Evolutionary conservation across 768 basidiomycete genomes (phyloP), one percentile per base, ranked within the genome.

Genomic region (Hebeloma cylindrosporum): DNA sequence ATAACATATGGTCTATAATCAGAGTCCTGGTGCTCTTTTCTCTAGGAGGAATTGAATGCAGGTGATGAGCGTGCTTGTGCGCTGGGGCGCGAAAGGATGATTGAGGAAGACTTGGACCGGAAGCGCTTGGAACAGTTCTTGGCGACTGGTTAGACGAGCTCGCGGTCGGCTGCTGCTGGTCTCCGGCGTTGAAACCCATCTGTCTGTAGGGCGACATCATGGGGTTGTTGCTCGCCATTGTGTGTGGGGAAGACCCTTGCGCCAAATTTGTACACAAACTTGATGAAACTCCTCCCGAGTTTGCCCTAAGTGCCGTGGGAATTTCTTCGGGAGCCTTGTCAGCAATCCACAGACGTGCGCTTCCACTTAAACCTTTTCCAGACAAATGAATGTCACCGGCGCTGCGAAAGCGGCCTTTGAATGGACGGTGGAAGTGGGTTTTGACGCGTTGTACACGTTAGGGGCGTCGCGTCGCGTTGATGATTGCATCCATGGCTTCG

Each of bases 1-100:
- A 92, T 37, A 91, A 70, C 75, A 90, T 81, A 64, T 92, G 86
- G 64, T 93, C 90, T 44, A 93, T 80, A 55, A 92, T 93, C 45
- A 92, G 72, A 7, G 88, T 92, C 23, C 88, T 73, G 6, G 89
- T 91, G n/a, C 85, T 87, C 70, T 92, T 93, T 64, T 93, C 89
- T 28, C 87, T 70, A 2, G 88, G 90, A 2, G 89, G 89, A 23
- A 93, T 91, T 2, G 86, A 82, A 60, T 93, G 89, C 1, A 92
- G 66, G 60, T 92, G 88, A 61, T 92, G 90, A 0, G 89, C 89
- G 72, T 91, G 88, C 53, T 85, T 88, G 65, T 92, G 90, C 1
- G 90, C 89, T 6, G 86, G 85, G 2, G 85, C 79, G 50, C 73
- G 77, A 68, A 85, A 86, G 0, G 74, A 57, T 14, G 59, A 32